Base-by-base conservation (phyloP, 2,329 filamentous ascomycete species). In the Acrodontium crateriforme region DNA sequence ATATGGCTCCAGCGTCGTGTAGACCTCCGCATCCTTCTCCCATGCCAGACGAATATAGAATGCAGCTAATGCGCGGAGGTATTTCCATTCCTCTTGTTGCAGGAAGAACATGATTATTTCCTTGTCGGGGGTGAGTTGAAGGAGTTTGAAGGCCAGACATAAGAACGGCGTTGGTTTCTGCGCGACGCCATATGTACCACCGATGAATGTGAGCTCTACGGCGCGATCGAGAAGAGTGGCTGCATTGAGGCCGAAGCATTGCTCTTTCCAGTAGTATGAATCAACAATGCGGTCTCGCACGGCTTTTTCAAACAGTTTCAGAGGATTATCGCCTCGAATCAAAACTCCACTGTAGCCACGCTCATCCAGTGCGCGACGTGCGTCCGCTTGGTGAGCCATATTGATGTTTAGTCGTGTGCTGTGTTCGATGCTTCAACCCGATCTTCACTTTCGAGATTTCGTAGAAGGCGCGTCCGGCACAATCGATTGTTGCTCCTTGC, bases 211-310 rank as follows among this genome's bases (percentile, higher is more conserved):
- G 25, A 98, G 69, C 44, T 87, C 78, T 15, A 83, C 79, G 1
- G 91, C 85, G 39, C 89, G 81, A 59, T 94, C 82, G 45, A 93
- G 78, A 5, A 98, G 55, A 0, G 72, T 77, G 1, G 74, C 74
- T 3, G 71, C 69, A 60, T 95, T 98, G 40, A 98, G 67, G 22
- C 80, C 89, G 58, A 95, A 98, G 54, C 89, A 94, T 60, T 94
- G 85, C 59, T 95, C 89, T 57, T 94, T 94, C 79, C 84, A 98
- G 63, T 93, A 98, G 60, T 93, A 91, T 29, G 75, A 82, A 50
- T 93, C 84, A 42, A 85, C 74, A 55, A 98, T 94, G 50, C 89
- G 84, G 58, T 98, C 89, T 50, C 81, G 80, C 40, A 94, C 83
- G 21, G 84, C 79, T 55, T 92, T 93, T 56, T 95, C 87, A 68